Evolutionary conservation across 176 grass and related monocot genomes (phyloP), one percentile per base, ranked within the genome.

Genomic region (Secale cereale): DNA sequence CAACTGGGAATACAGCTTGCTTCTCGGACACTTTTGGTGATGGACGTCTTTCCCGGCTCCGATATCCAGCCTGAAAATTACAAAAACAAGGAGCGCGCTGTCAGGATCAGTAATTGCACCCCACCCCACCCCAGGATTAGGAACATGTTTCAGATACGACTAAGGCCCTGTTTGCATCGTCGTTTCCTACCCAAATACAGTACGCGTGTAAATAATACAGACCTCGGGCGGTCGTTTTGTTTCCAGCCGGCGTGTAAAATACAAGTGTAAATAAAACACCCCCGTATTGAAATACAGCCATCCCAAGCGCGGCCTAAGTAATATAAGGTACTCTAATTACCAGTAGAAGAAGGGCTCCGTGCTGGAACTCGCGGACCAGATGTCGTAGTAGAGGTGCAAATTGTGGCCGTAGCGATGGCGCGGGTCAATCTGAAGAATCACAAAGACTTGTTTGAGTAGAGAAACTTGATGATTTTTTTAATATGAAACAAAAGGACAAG

Each of bases 371-470:
- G 54, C 89, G 19, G 88, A 99, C 97, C 94, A 99, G 76, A 94
- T 70, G 79, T 94, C 92, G 75, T 99, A 99, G 40, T 99, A 99
- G 15, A 99, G 82, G 61, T 99, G 97, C 48, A 99, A 82, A 50
- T 94, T 99, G 86, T 99, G 97, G 26, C 97, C 94, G 69, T 99
- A 99, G 57, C 97, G 91, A 86, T 99, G 97, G 59, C 97, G 92
- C 27, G 97, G 93, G 84, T 99, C 97, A 71, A 97, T 99, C 96
- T 98, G 37, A 82, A 60, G 31, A 12, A 85, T 8, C 30, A 31
- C 35, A 19, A 39, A 78, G 23, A 73, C 50, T 33, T 52, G 7
- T 16, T 52, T 74, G 36, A 74, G 70, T 45, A 85, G 23, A 22
- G 88, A 29, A 10, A 6, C 39, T 30, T 48, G 40, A 16, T 68